A percentile compares a stretch with the other conserved stretches of the same genome.
These are phyloP conservation scores for Cephalotrichum gorgonifer DNA, from an alignment of 2,329 filamentous ascomycete species.

Conservation along the genomic window DNA sequence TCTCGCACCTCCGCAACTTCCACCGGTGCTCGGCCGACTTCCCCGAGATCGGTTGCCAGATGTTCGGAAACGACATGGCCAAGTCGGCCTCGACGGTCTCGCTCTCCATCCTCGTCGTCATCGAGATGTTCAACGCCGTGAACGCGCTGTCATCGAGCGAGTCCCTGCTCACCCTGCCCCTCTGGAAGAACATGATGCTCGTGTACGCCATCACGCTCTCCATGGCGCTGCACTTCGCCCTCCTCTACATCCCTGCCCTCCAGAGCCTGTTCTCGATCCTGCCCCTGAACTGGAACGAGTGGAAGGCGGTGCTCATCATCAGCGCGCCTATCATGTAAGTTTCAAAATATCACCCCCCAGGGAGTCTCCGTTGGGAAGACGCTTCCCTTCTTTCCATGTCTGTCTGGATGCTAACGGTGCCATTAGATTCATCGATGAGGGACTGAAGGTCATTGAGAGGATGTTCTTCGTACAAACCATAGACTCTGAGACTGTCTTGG, in stretches of 20 bases:
- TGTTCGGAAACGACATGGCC: slow-evolving; percentile 79
- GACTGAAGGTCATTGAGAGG: slow-evolving; percentile 69
- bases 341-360: background rate
- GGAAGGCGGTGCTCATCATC: slow-evolving; percentile 82
- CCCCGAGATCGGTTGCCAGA: slow-evolving; percentile 80
- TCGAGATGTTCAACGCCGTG: slow-evolving; percentile 99
- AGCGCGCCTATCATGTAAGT: slow-evolving; percentile 89
- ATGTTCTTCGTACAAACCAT: slow-evolving; percentile 49
- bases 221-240: slow-evolving; percentile 89
- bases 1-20: slow-evolving; percentile 85
- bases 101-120: slow-evolving; percentile 84
- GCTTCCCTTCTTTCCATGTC: background rate
- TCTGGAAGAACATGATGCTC: slow-evolving; percentile 99
- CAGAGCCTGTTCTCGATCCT: slow-evolving; percentile 85
- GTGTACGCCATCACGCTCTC: slow-evolving; percentile 88
- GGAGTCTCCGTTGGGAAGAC: background rate
- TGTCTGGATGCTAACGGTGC: background rate
- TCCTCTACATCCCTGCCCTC: slow-evolving; percentile 84
- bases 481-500: slow-evolving; percentile 23
- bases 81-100: slow-evolving; percentile 90
- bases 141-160: slow-evolving; percentile 95
- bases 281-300: slow-evolving; percentile 76
- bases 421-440: slow-evolving; percentile 66
- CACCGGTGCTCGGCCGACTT: slow-evolving; percentile 83
- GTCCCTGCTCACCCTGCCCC: slow-evolving; percentile 79